Base-by-base conservation (phyloP, 2,329 filamentous ascomycete genomes). In the Rhynchosporium secalis region DNA sequence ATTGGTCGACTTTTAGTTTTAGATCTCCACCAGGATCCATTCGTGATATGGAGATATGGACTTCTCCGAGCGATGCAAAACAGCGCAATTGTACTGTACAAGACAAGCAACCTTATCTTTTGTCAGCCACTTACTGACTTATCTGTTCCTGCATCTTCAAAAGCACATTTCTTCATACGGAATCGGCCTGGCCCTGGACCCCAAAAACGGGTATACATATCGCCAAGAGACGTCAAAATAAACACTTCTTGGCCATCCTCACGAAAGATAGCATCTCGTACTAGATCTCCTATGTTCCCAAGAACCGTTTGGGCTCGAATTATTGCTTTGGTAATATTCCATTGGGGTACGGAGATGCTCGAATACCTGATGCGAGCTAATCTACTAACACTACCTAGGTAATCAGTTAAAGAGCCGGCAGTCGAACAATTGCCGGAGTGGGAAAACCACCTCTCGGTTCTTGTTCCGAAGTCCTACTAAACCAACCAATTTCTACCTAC, bases 51-150 rank as follows among this genome's bases (percentile, higher is more conserved):
- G 33, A 36, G 45, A 29, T 40, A 61, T 47, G 55, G 28, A 41
- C 58, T 63, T 63, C 57, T 60, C 62, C 62, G 58, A 45, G 38
- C 38, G 31, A 38, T 28, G 28, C 36, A 46, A n/a, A 28, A 28
- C 49, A 61, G 45, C 13, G 51, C 47, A 61, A 61, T 1, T 20
- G 20, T 20, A 38, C 33, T 26, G 26, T 36, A 10, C 33, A 36
- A 6, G 33, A 10, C 46, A 58, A 51, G 41, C 40, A 51, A 57
- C 48, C 62, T 64, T 64, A 64, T 64, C 62, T 61, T 43, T 61
- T 48, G 3, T 58, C 58, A 58, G 3, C 62, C 58, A 56, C 51
- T 63, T 7, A 33, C n/a, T 33, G 33, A 52, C 20, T n/a, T 29
- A 26, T 38, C 10, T 29, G 8, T 8, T 33, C 54, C 36, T 28